Evolutionary conservation across 1,284 basidiomycete genomes (phyloP).

Genomic region (Baeospora myosura): DNA sequence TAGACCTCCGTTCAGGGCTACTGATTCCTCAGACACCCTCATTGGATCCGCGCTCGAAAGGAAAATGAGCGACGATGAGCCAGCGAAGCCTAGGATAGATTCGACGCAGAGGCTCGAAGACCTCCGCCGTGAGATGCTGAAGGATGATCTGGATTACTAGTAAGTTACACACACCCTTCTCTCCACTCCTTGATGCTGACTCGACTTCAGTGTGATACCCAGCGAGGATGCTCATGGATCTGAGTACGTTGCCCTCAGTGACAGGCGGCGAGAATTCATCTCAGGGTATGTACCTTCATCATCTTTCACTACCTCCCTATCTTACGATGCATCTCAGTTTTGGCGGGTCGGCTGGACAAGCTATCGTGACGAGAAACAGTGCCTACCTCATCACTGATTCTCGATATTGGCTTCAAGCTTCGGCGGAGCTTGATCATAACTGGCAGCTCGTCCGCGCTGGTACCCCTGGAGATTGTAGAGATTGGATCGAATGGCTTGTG

Average conservation of each 20-base stretch:
- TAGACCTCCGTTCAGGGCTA: constrained; percentile 41
- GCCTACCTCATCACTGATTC: constrained; percentile 83
- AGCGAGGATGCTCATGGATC: constrained; percentile 86
- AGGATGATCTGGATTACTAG: constrained; percentile 81
- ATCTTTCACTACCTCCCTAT: constrained; percentile 1
- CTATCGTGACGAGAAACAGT: constrained; percentile 59
- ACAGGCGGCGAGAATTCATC: constrained; percentile 80
- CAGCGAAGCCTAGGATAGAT: constrained; percentile 44
- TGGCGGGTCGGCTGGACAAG: constrained; percentile 79
- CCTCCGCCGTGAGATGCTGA: constrained; percentile 62
- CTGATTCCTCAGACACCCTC: constrained; percentile 62
- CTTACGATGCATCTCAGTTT: constrained; percentile 44
- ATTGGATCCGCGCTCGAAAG: constrained; percentile 62
- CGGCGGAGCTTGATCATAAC: constrained; percentile 65
- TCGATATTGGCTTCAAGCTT: constrained; percentile 85
- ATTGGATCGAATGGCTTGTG: constrained; percentile 76
- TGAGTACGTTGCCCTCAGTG: constrained; percentile 77
- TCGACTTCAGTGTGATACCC: constrained; percentile 52
- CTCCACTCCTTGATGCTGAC: constrained; percentile 10
- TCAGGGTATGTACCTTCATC: constrained; percentile 51
- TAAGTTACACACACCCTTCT: constrained; percentile 33
- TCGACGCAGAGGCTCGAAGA: constrained; percentile 58
- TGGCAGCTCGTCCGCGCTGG: constrained; percentile 77
- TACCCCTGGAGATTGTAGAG: constrained; percentile 44
- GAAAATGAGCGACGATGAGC: constrained; percentile 58